Evolutionary conservation across 495 filamentous ascomycete genomes (phyloP).

Genomic region (Penicillium maclennaniae): DNA sequence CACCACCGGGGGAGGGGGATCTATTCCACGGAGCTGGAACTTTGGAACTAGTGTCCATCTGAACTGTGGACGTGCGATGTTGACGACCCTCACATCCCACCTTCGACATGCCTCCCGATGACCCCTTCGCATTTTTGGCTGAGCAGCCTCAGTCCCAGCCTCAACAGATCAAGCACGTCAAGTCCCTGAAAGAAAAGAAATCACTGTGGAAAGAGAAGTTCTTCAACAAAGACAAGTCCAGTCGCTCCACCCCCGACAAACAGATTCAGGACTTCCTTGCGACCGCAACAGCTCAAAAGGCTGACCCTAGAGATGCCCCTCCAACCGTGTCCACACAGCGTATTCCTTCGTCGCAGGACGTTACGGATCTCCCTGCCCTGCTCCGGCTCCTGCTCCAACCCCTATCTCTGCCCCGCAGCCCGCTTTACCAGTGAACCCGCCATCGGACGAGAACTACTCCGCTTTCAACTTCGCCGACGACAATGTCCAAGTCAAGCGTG

Average conservation of each 20-base stretch:
- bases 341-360: slow-evolving; percentile 26
- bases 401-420: slow-evolving; percentile 1
- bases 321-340: slow-evolving; percentile 17
- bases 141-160: slow-evolving; percentile 11
- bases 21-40: slow-evolving; percentile 1
- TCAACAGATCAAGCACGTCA: slow-evolving; percentile 17
- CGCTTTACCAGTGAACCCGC: neutral
- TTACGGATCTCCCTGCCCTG: slow-evolving; percentile 8
- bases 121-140: slow-evolving; percentile 38
- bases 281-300: slow-evolving; percentile 6
- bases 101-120: slow-evolving; percentile 38
- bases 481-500: neutral
- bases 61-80: slow-evolving; percentile 15
- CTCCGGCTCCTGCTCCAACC: too few relatives aligned
- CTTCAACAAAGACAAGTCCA: slow-evolving; percentile 43
- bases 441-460: slow-evolving; percentile 17
- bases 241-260: slow-evolving; percentile 30
- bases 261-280: slow-evolving; percentile 48
- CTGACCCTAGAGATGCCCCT: slow-evolving; percentile 15
- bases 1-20: neutral
- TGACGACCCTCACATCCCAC: slow-evolving; percentile 9
- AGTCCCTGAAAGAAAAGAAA: slow-evolving; percentile 31
- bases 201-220: slow-evolving; percentile 48
- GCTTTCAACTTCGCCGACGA: slow-evolving; percentile 13
- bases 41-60: slow-evolving; percentile 16